Conservation (phyloP, 2,329 filamentous ascomycete species). For the Pseudogymnoascus sp. region DNA sequence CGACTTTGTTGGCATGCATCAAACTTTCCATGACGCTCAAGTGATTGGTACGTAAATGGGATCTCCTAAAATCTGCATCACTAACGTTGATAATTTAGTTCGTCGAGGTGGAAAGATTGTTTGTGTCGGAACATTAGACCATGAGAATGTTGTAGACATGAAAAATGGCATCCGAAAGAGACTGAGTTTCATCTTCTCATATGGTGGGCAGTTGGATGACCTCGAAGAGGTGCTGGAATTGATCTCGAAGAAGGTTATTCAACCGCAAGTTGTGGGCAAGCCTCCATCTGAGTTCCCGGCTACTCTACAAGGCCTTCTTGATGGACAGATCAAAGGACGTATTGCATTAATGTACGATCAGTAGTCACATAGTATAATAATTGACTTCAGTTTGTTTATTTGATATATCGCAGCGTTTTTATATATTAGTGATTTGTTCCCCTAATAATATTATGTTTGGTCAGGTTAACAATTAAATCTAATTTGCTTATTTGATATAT, state of each 20-base stretch:
- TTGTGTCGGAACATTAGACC: slow-evolving; percentile 35
- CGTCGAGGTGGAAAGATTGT: slow-evolving; percentile 33
- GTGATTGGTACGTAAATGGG: slow-evolving; percentile 26
- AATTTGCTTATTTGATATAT: too few species aligned
- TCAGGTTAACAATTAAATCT: too few species aligned
- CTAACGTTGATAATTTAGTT: slow-evolving; percentile 24
- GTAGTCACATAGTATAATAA: neutral
- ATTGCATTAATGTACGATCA: neutral
- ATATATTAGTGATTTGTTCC: neutral
- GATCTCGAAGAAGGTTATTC: slow-evolving; percentile 30
- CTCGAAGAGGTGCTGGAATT: slow-evolving; percentile 33
- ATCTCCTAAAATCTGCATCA: neutral
- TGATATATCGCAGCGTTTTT: neutral
- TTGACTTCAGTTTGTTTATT: neutral
- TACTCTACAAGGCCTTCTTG: slow-evolving; percentile 30
- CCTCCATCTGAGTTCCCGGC: slow-evolving; percentile 30
- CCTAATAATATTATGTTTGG: neutral
- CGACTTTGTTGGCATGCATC: slow-evolving; percentile 32
- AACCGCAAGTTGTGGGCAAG: slow-evolving; percentile 31
- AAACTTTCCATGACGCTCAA: slow-evolving; percentile 34
- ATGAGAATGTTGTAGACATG: slow-evolving; percentile 37
- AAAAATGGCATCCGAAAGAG: slow-evolving; percentile 38
- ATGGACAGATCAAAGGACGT: slow-evolving; percentile 29
- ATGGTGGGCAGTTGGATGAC: slow-evolving; percentile 36
- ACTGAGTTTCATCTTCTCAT: slow-evolving; percentile 37